A percentile compares a stretch with the other conserved stretches of the same genome.
phyloP scores from a whole-genome alignment of 225 moss, liverwort and hornwort species.

The Marchantia polymorpha region DNA sequence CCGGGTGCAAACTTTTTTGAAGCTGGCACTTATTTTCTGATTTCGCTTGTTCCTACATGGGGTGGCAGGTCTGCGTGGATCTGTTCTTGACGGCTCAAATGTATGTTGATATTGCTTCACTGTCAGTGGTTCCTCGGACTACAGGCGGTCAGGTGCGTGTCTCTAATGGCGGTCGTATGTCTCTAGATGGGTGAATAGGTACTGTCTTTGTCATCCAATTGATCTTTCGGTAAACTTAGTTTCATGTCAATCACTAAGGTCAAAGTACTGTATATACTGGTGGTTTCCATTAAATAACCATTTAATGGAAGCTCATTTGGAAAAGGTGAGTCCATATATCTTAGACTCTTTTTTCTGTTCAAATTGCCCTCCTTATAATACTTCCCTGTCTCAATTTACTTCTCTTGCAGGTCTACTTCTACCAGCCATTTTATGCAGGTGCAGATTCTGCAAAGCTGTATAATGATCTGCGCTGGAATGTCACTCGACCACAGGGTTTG shows the following conservation, averaged over 20 bases:
- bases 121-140: slow-evolving; percentile 78
- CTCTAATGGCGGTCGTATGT: background rate
- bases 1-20: too few relatives aligned
- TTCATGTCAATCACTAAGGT: background rate
- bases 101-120: slow-evolving; percentile 82
- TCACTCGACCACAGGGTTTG: slow-evolving; percentile 90
- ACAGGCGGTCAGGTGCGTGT: slow-evolving; percentile 87
- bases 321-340: background rate
- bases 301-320: too few relatives aligned
- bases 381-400: background rate
- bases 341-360: background rate
- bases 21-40: background rate
- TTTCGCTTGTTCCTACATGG: background rate
- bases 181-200: background rate
- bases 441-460: slow-evolving; percentile 93
- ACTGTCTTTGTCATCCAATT: background rate
- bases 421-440: slow-evolving; percentile 71
- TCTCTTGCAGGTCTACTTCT: slow-evolving; percentile 68
- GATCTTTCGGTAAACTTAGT: background rate
- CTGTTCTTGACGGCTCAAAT: slow-evolving; percentile 76
- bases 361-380: background rate
- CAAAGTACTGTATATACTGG: background rate
- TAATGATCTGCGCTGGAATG: slow-evolving; percentile 93
- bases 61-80: slow-evolving; percentile 88
- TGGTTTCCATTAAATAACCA: background rate